Conservation (phyloP, 805 yeast species). For the Kuraishia hungarica region DNA sequence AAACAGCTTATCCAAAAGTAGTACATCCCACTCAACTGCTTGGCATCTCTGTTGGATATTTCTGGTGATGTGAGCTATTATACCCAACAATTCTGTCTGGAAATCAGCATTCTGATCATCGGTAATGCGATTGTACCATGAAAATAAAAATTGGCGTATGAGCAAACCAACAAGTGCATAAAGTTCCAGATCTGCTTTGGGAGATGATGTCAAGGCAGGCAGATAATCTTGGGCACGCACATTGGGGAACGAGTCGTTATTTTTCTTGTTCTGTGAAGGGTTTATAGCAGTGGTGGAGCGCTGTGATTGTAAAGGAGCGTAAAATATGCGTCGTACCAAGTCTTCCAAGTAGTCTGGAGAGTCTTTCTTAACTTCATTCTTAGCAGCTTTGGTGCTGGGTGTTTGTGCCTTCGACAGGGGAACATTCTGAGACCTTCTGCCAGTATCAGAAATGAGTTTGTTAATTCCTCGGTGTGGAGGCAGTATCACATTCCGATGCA, state of each 20-base stretch:
- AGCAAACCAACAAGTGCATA: conserved; percentile 38
- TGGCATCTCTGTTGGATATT: conserved; percentile 26
- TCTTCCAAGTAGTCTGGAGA: conserved; percentile 16
- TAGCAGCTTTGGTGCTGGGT: not conserved
- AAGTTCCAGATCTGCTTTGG: conserved; percentile 32
- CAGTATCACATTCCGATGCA: not conserved
- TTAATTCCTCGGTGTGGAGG: not conserved
- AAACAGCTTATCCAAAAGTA: conserved; percentile 38
- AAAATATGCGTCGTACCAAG: conserved; percentile 11
- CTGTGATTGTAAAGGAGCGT: not conserved
- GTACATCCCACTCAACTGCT: conserved; percentile 22
- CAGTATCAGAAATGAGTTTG: not conserved
- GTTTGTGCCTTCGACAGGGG: not conserved
- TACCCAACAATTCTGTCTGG: conserved; percentile 27
- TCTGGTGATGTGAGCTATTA: conserved; percentile 30
- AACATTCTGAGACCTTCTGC: not conserved
- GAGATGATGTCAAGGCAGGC: conserved; percentile 30
- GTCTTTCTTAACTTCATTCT: conserved; percentile 7
- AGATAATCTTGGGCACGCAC: conserved; percentile 12
- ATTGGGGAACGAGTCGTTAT: not conserved
- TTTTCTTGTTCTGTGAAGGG: not conserved
- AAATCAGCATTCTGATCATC: conserved; percentile 30
- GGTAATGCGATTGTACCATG: conserved; percentile 35
- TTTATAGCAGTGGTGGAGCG: not conserved
- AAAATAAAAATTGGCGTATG: conserved; percentile 34